phyloP scores from a whole-genome alignment of 2,329 filamentous ascomycete species.

The Colletotrichum chlorophyti region DNA sequence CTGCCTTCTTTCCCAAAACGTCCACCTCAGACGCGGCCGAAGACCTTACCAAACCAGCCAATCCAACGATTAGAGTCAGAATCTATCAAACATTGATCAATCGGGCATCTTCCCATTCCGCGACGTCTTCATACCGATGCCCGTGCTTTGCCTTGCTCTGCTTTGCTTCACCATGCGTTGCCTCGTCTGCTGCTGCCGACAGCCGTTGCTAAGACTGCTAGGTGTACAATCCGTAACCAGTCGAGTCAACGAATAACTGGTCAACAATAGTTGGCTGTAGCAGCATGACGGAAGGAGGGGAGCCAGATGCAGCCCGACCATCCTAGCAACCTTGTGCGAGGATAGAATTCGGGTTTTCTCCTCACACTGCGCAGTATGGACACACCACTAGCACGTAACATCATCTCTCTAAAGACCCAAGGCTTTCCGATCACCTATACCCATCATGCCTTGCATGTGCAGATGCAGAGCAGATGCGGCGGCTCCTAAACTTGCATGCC shows the following conservation, averaged over 20 bases:
- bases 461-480: background rate
- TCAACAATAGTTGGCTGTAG: no score
- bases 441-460: background rate
- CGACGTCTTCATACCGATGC: conserved; percentile 32
- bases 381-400: background rate
- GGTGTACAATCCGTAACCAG: no score
- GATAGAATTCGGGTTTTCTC: no score
- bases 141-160: conserved; percentile 3
- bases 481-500: conserved; percentile 16
- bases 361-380: no score
- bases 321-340: no score
- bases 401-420: background rate
- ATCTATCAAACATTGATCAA: conserved; percentile 41
- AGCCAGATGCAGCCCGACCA: no score
- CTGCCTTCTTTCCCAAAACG: conserved; percentile 11
- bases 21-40: conserved; percentile 32
- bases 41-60: conserved; percentile 33
- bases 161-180: background rate
- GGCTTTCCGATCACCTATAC: no score
- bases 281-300: no score
- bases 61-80: conserved; percentile 29
- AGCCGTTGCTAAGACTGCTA: background rate
- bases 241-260: background rate
- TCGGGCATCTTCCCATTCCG: conserved; percentile 34
- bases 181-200: background rate